A percentile compares a stretch with the other conserved stretches of the same genome.
These are phyloP conservation scores for Debaryomyces tyrocola DNA, from an alignment of 805 yeast genomes.

Conservation along the genomic window DNA sequence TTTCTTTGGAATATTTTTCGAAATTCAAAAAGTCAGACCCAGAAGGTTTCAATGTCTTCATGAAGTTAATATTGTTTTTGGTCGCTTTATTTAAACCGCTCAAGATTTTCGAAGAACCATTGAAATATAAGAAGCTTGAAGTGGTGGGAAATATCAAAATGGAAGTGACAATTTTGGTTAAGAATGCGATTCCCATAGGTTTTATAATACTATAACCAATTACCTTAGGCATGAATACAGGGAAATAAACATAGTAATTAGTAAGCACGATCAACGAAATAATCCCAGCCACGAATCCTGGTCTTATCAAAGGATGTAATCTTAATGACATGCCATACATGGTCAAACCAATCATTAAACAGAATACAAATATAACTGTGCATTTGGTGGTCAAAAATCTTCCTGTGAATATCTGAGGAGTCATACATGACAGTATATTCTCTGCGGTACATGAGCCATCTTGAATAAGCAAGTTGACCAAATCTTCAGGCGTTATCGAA, in stretches of 20 bases:
- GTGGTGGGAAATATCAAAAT: slow-evolving; percentile 29
- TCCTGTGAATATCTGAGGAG: slow-evolving; percentile 22
- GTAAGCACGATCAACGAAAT: slow-evolving; percentile 20
- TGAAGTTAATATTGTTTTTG: slow-evolving; percentile 21
- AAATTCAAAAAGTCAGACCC: slow-evolving; percentile 21
- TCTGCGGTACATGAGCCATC: slow-evolving; percentile 27
- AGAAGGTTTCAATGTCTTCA: slow-evolving; percentile 28
- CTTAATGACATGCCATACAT: slow-evolving; percentile 21
- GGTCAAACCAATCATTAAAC: slow-evolving; percentile 21
- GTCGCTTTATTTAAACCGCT: slow-evolving; percentile 12
- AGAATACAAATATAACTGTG: slow-evolving; percentile 22
- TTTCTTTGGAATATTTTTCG: slow-evolving; percentile 15
- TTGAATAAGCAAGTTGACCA: slow-evolving; percentile 15
- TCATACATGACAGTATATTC: slow-evolving; percentile 15
- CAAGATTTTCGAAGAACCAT: slow-evolving; percentile 15
- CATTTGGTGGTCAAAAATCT: slow-evolving; percentile 19
- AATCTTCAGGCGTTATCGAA: slow-evolving; percentile 18
- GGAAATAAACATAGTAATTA: slow-evolving; percentile 26
- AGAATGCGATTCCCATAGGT: slow-evolving; percentile 25
- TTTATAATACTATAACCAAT: slow-evolving; percentile 19
- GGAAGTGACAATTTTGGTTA: slow-evolving; percentile 17
- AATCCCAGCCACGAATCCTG: slow-evolving; percentile 20
- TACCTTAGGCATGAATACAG: slow-evolving; percentile 23
- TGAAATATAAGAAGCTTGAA: slow-evolving; percentile 19
- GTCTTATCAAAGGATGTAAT: slow-evolving; percentile 16